These are phyloP conservation scores for Plicaturopsis crispa DNA, from an alignment of 768 basidiomycete species.

Conservation along the genomic window DNA sequence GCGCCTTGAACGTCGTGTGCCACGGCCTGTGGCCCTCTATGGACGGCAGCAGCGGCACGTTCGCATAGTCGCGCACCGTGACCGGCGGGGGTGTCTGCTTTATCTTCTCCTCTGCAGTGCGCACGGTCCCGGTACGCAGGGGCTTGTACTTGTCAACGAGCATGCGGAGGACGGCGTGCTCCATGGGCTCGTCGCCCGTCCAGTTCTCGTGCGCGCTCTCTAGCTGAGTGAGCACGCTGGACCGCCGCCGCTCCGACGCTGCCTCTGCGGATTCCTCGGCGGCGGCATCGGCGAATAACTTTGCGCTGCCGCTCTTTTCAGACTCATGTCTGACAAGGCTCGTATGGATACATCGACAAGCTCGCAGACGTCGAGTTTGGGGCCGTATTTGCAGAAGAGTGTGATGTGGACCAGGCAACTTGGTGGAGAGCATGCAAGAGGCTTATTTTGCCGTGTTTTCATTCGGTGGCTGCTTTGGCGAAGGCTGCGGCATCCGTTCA, in stretches of 20 bases:
- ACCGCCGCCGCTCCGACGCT: constrained; percentile 7
- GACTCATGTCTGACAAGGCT: too few species aligned
- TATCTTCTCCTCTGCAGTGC: constrained; percentile 60
- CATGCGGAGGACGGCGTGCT: constrained; percentile 75
- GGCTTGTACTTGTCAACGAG: constrained; percentile 85
- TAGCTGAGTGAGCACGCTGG: constrained; percentile 18
- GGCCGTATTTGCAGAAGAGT: too few species aligned
- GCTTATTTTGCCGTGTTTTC: too few species aligned
- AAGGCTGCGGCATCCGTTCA: too few species aligned
- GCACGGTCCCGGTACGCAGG: constrained; percentile 50
- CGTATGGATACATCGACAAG: too few species aligned
- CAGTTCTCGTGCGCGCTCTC: constrained; percentile 56
- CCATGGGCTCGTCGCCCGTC: constrained; percentile 67
- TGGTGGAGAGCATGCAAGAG: too few species aligned
- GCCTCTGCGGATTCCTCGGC: constrained; percentile 37
- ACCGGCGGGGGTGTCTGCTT: constrained; percentile 40
- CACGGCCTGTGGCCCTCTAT: constrained; percentile 56
- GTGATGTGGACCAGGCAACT: too few species aligned
- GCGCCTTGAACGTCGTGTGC: constrained; percentile 60
- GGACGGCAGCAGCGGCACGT: constrained; percentile 46
- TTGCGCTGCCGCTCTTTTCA: constrained; percentile 46
- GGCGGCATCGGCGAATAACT: constrained; percentile 61
- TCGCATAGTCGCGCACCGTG: constrained; percentile 28
- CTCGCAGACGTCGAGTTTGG: too few species aligned
- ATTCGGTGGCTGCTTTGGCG: too few species aligned